Conservation (phyloP, 768 basidiomycete genomes). For the Pilatotrama ljubarskyi region DNA sequence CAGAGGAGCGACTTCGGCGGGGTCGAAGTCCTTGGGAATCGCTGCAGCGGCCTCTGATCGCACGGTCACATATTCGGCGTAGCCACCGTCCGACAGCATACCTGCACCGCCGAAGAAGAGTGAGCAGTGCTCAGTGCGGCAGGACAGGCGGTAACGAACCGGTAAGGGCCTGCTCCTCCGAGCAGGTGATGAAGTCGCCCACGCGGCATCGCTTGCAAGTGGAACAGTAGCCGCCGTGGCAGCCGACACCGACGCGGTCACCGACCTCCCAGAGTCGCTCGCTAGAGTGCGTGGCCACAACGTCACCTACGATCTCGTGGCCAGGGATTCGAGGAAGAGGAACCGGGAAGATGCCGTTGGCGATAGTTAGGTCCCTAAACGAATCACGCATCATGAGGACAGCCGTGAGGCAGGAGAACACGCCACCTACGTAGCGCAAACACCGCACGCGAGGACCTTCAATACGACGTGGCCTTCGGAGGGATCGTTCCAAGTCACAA, state of each 20-base stretch:
- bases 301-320: slow-evolving; percentile 31
- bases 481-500: slow-evolving; percentile 25
- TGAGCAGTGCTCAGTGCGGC: neutral
- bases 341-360: neutral
- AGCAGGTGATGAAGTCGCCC: slow-evolving; percentile 29
- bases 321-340: slow-evolving; percentile 25
- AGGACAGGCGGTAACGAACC: slow-evolving; percentile 9
- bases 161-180: slow-evolving; percentile 21
- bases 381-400: neutral
- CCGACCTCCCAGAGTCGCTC: slow-evolving; percentile 26
- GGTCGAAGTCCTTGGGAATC: slow-evolving; percentile 28
- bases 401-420: no score
- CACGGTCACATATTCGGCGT: slow-evolving; percentile 28
- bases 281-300: slow-evolving; percentile 22
- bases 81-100: slow-evolving; percentile 27
- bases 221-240: slow-evolving; percentile 29
- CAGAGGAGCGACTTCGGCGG: slow-evolving; percentile 31
- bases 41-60: slow-evolving; percentile 24
- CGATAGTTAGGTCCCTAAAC: neutral
- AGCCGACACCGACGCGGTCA: slow-evolving; percentile 31
- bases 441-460: slow-evolving; percentile 31
- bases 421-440: slow-evolving; percentile 27
- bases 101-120: slow-evolving; percentile 10
- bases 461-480: slow-evolving; percentile 24
- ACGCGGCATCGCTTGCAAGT: slow-evolving; percentile 26